phyloP scores from a whole-genome alignment of 495 filamentous ascomycete species.

The Hypoxylon subgilvum region DNA sequence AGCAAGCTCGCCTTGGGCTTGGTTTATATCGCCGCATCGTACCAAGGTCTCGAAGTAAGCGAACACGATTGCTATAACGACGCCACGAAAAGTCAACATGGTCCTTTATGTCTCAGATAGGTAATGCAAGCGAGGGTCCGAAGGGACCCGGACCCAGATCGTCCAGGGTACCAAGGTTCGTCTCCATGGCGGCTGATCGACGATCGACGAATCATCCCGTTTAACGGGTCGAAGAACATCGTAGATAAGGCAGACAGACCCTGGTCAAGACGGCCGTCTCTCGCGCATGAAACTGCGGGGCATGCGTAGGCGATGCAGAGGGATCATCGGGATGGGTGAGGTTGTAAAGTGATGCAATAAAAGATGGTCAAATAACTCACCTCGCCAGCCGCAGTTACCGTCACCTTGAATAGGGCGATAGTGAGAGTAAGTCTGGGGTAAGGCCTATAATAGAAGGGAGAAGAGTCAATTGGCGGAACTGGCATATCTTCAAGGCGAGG shows the following conservation, averaged over 20 bases:
- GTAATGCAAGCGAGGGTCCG: background rate
- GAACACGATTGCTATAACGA: constrained; percentile 78
- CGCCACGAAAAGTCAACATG: constrained; percentile 15
- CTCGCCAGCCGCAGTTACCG: constrained; percentile 97
- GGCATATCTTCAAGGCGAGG: background rate
- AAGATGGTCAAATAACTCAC: constrained; percentile 55
- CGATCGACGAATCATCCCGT: constrained; percentile 20
- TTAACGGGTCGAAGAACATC: constrained; percentile 27
- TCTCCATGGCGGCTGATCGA: constrained; percentile 17
- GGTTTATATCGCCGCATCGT: constrained; percentile 64
- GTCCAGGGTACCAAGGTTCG: background rate
- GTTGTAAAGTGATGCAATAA: background rate
- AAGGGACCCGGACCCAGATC: constrained; percentile 8
- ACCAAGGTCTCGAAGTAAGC: constrained; percentile 88
- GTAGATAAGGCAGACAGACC: constrained; percentile 25
- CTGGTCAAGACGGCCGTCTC: constrained; percentile 7
- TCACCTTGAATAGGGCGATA: constrained; percentile 89
- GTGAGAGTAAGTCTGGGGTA: constrained; percentile 83
- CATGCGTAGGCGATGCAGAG: constrained; percentile 26
- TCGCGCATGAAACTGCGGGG: constrained; percentile 28
- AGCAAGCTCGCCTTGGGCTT: constrained; percentile 69
- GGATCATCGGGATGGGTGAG: constrained; percentile 5
- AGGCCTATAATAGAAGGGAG: constrained; percentile 57
- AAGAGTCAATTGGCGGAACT: constrained; percentile 26
- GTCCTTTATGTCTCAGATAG: background rate